A percentile compares a stretch with the other conserved stretches of the same genome.
Evolutionary conservation across 306 rosid species (phyloP).

Genomic region (Quercus dentata): DNA sequence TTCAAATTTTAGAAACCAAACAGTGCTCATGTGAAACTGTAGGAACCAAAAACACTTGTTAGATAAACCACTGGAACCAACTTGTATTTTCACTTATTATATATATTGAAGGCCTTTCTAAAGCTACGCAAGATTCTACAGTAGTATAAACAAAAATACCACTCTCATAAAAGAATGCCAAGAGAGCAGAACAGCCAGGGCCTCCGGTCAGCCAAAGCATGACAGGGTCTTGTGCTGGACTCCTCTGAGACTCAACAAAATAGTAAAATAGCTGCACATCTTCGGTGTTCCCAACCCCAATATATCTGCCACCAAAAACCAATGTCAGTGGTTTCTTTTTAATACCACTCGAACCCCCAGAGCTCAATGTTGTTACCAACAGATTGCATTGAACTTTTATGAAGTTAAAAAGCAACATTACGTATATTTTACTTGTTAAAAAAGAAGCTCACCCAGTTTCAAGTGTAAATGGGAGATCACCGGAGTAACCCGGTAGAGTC

Average conservation of each 20-base stretch:
- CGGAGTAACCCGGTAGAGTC: constrained; percentile 16
- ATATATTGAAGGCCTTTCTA: no score
- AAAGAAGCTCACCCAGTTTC: constrained; percentile 23
- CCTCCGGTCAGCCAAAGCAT: constrained; percentile 32
- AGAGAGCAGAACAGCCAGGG: constrained; percentile 26
- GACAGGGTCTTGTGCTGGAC: constrained; percentile 24
- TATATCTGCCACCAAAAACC: constrained; percentile 13
- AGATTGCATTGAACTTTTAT: no score
- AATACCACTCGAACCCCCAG: no score
- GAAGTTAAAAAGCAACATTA: neutral
- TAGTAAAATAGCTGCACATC: constrained; percentile 19
- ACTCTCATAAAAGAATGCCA: constrained; percentile 25
- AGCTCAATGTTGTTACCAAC: neutral
- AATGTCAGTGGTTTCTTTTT: neutral
- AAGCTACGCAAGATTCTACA: no score
- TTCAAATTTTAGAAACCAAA: rapidly evolving
- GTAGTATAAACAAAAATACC: neutral
- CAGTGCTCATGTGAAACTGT: no score
- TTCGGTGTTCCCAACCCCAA: constrained; percentile 19
- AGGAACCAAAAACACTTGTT: rapidly evolving
- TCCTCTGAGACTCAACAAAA: constrained; percentile 26
- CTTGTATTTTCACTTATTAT: no score
- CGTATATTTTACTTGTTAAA: neutral
- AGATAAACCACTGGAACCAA: no score
- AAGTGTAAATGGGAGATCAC: constrained; percentile 26